phyloP scores from a whole-genome alignment of 345 rosid genomes.

The Stellera chamaejasme region DNA sequence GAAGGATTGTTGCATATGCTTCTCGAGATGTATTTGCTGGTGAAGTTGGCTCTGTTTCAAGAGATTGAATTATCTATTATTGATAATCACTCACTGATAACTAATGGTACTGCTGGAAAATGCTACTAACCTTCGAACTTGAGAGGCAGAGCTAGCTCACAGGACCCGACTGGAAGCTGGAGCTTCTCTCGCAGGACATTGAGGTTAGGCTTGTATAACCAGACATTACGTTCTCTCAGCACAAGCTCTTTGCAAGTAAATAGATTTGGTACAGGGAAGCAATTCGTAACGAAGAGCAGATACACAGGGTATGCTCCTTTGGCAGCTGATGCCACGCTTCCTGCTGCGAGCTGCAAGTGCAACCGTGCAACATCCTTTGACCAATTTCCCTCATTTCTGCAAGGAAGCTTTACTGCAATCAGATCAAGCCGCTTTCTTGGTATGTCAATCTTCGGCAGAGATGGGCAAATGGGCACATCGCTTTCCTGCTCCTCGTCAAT shows the following conservation, averaged over 20 bases:
- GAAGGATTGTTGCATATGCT: slow-evolving; percentile 95
- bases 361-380: slow-evolving; percentile 82
- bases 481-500: slow-evolving; percentile 93
- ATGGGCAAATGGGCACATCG: slow-evolving; percentile 72
- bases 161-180: slow-evolving; percentile 84
- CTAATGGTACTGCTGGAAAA: neutral
- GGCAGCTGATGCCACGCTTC: slow-evolving; percentile 52
- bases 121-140: slow-evolving; percentile 44
- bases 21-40: slow-evolving; percentile 56
- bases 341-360: slow-evolving; percentile 88
- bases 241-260: slow-evolving; percentile 76
- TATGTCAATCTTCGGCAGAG: slow-evolving; percentile 50
- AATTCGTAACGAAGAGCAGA: slow-evolving; percentile 54
- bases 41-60: slow-evolving; percentile 38
- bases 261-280: slow-evolving; percentile 79
- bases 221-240: slow-evolving; percentile 40
- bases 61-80: slow-evolving; percentile 4
- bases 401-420: slow-evolving; percentile 84
- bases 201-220: slow-evolving; percentile 71
- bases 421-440: slow-evolving; percentile 67
- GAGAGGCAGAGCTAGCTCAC: slow-evolving; percentile 91
- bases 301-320: slow-evolving; percentile 68
- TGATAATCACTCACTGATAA: neutral
- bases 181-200: slow-evolving; percentile 58
- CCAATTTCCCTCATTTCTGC: slow-evolving; percentile 78